Base-by-base conservation (phyloP, 2,329 filamentous ascomycete genomes). In the Ophiosphaerella korrae region DNA sequence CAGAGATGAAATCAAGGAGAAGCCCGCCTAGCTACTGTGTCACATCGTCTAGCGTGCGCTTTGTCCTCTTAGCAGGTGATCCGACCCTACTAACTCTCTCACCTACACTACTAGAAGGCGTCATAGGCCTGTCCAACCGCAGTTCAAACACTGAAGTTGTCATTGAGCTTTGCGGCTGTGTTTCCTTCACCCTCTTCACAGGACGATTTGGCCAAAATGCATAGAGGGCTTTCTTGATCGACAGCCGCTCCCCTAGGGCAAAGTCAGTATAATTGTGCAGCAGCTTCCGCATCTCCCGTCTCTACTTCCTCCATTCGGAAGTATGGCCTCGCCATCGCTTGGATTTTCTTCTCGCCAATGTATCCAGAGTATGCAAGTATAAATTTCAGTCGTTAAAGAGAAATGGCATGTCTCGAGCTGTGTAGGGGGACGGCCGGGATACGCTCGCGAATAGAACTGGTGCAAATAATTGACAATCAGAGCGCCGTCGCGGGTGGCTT, bases 391-490 rank as follows among this genome's bases (percentile, higher is more conserved):
- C 9, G 50, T 54, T 1, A 54, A 14, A 12, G 50, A 57, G 47
- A 54, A 44, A 48, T 57, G 45, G 12, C 48, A 54, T 33, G 49
- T 57, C 14, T 60, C 42, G 35, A 60, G 47, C 33, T 47, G 53
- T 21, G 50, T 40, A 6, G 54, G 48, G 14, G 12, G 2, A 26
- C 44, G 51, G 38, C 45, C 29, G 18, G 57, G 51, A 33, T 55
- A 53, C 31, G 57, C 54, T 47, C 45, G 48, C 36, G 40, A 41
- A 34, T 57, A 60, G 43, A 60, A 55, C 2, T 57, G 9, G 45
- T 57, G 45, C 48, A 59, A 48, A 40, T 60, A 60, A 42, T 53
- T 60, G 26, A 60, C 54, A 14, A 60, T 60, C 33, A 53, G 45
- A 34, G 57, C 45, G 18, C 53, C 54, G 38, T 55, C 46, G 43